Base-by-base conservation (phyloP, 495 filamentous ascomycete species). In the Neurospora intermedia region DNA sequence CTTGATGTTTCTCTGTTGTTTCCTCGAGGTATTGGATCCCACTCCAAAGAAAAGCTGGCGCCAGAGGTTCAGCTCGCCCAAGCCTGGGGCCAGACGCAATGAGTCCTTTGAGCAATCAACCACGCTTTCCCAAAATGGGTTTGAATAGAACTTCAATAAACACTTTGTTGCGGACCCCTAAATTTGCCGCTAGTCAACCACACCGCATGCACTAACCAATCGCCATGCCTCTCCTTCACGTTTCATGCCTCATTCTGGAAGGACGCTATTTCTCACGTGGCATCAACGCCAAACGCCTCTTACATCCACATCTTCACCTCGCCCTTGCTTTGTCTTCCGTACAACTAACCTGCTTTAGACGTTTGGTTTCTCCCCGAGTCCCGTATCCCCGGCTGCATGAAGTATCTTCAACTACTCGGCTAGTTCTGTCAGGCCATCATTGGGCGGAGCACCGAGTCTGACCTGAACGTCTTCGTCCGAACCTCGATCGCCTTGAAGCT, bases 131-230 rank as follows among this genome's bases (percentile, higher is more conserved):
- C 54, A 76, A 78, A 75, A 46, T 62, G 79, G 82, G 69, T 77
- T 27, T 81, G 75, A 83, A 83, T 82, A 84, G 78, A 77, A 77
- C 74, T 69, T 76, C 35, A 78, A 78, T 75, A 79, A 69, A 71
- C 62, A 40, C 31, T 54, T 41, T 69, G 54, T 46, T 62, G 69
- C 31, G 48, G 27, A 40, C 27, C 66, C 48, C 54, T 62, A 62
- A 59, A 15, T 74, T 70, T 73, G 45, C 35, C 23, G 11, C 15
- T 31, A 42, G 8, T 66, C 8, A 27, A 8, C 72, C 38, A 45
- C 38, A 66, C 38, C 35, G 16, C 18, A 18, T 16, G 23, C 15
- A 10, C 27, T 8, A 41, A 40, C n/a, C n/a, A 27, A 40, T 62
- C 27, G 35, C 54, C 13, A 15, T 62, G 27, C 3, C 54, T 31